Evolutionary conservation across 306 rosid species (phyloP).

Genomic region (Lagenaria siceraria): DNA sequence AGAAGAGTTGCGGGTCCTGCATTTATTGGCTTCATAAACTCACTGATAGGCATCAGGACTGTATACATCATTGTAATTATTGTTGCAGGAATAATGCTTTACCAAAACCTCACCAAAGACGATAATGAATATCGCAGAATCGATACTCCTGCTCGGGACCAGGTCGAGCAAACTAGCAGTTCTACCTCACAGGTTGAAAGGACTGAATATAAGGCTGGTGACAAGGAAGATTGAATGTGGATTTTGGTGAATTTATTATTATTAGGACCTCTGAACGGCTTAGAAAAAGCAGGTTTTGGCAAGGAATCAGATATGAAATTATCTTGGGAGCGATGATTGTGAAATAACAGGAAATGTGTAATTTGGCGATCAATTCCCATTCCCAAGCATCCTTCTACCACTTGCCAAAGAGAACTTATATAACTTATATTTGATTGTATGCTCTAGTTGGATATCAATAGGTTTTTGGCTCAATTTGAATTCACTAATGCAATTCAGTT

Average conservation of each 20-base stretch:
- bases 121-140: slow-evolving; percentile 34
- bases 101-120: slow-evolving; percentile 32
- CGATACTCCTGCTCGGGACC: slow-evolving; percentile 33
- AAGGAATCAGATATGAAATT: not conserved
- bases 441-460: not conserved
- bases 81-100: slow-evolving; percentile 40
- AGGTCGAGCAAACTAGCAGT: slow-evolving; percentile 29
- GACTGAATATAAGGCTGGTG: slow-evolving; percentile 46
- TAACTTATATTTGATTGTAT: not conserved
- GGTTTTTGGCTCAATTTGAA: not conserved
- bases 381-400: not conserved
- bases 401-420: not conserved
- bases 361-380: not conserved
- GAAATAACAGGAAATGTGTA: not conserved
- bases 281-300: not conserved
- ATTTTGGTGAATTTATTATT: slow-evolving; percentile 2
- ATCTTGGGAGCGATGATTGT: not conserved
- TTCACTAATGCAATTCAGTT: not conserved
- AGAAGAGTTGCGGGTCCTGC: slow-evolving; percentile 39
- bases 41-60: slow-evolving; percentile 46
- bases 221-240: slow-evolving; percentile 58
- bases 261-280: not conserved
- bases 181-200: slow-evolving; percentile 29
- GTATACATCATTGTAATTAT: slow-evolving; percentile 53
- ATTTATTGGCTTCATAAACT: slow-evolving; percentile 22